Evolutionary conservation across 495 filamentous ascomycete species (phyloP).

Genomic region (Jackrogersella multiformis): DNA sequence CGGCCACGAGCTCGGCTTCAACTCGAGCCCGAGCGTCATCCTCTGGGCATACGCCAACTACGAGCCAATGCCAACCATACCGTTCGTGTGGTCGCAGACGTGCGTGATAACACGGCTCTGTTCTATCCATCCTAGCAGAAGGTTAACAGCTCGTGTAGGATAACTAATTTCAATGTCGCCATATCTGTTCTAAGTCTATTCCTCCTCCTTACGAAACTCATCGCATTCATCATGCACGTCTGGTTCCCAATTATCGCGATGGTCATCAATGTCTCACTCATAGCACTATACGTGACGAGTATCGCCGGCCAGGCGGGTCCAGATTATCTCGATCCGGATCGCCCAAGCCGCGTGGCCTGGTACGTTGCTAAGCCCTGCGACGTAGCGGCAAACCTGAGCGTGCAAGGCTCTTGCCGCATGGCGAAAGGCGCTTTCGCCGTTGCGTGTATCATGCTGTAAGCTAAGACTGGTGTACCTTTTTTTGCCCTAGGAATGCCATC

Average conservation of each 20-base stretch:
- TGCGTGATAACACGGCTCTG: slow-evolving; percentile 57
- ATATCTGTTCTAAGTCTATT: slow-evolving; percentile 80
- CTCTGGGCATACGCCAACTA: slow-evolving; percentile 84
- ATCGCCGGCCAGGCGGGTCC: slow-evolving; percentile 78
- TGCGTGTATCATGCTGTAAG: slow-evolving; percentile 77
- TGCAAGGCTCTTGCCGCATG: slow-evolving; percentile 75
- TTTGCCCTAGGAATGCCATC: not conserved
- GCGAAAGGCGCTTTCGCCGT: slow-evolving; percentile 79
- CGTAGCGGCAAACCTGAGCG: slow-evolving; percentile 63
- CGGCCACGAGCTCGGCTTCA: slow-evolving; percentile 80
- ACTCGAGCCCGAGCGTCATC: slow-evolving; percentile 77
- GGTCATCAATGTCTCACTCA: slow-evolving; percentile 64
- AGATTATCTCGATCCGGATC: slow-evolving; percentile 77
- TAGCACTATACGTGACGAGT: slow-evolving; percentile 72
- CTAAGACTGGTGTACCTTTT: slow-evolving; percentile 22
- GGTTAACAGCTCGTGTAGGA: slow-evolving; percentile 56
- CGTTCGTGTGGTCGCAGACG: slow-evolving; percentile 85
- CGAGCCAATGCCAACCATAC: slow-evolving; percentile 66
- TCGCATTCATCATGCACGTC: slow-evolving; percentile 74
- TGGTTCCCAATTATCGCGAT: slow-evolving; percentile 75
- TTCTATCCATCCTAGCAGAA: slow-evolving; percentile 9
- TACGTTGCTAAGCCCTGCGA: slow-evolving; percentile 82
- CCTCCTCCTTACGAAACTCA: slow-evolving; percentile 69
- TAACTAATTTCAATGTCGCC: slow-evolving; percentile 83
- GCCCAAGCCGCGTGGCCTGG: slow-evolving; percentile 77